Evolutionary conservation across 75 land plant genomes (phyloP).

Genomic region (Cunninghamia lanceolata): DNA sequence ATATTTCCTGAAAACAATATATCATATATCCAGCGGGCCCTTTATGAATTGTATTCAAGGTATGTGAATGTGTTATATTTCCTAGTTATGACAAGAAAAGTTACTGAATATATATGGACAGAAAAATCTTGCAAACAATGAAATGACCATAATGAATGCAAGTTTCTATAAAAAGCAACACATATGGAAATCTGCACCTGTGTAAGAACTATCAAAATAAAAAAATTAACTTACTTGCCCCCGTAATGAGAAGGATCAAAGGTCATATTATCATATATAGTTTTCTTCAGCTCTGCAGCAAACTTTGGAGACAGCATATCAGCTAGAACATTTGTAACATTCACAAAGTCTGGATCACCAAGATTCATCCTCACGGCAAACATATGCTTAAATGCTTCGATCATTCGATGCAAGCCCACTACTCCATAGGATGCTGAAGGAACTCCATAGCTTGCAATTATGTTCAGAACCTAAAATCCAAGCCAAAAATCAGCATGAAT

Average conservation of each 20-base stretch:
- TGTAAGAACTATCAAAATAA: too few species aligned
- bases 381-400: slow-evolving; percentile 84
- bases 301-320: slow-evolving; percentile 72
- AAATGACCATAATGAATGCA: background rate
- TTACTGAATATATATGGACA: too few species aligned
- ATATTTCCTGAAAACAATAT: too few species aligned
- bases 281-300: slow-evolving; percentile 58
- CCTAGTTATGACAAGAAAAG: background rate
- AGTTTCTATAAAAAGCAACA: background rate
- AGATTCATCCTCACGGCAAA: slow-evolving; percentile 82
- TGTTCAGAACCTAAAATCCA: slow-evolving; percentile 59
- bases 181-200: too few species aligned
- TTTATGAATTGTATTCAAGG: background rate
- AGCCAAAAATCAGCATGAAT: background rate
- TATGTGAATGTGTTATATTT: background rate
- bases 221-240: too few species aligned
- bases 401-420: slow-evolving; percentile 61
- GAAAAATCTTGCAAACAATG: background rate
- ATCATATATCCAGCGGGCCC: too few species aligned
- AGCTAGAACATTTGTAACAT: slow-evolving; percentile 43
- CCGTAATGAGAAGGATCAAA: slow-evolving; percentile 55
- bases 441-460: slow-evolving; percentile 57
- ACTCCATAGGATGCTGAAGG: slow-evolving; percentile 39
- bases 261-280: slow-evolving; percentile 70
- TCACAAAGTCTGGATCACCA: slow-evolving; percentile 78